These are phyloP conservation scores for Goffeauzyma gilvescens DNA, from an alignment of 768 basidiomycete species.

Conservation along the genomic window DNA sequence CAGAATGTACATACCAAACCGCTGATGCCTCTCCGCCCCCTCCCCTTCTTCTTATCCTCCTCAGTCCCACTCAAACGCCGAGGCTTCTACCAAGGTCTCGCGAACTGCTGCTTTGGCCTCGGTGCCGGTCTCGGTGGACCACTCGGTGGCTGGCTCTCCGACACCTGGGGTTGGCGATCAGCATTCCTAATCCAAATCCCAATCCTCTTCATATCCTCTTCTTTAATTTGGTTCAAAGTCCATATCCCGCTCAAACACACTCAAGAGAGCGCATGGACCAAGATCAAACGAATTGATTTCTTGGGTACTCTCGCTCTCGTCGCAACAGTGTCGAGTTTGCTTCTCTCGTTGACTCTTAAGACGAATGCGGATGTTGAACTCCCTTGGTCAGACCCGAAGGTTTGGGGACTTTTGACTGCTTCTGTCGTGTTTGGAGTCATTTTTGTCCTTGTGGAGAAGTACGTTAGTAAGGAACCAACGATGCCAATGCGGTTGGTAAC, in stretches of 20 bases:
- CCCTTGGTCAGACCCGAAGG: conserved; percentile 47
- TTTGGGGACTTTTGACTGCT: conserved; percentile 31
- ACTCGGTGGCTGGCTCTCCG: conserved; percentile 33
- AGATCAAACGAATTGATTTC: conserved; percentile 22
- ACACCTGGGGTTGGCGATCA: conserved; percentile 3
- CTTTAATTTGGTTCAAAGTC: conserved; percentile 35
- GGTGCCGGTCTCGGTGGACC: conserved; percentile 11
- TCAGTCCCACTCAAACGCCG: too few relatives aligned
- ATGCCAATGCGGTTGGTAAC: conserved; percentile 68
- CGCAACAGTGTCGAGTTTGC: conserved; percentile 3
- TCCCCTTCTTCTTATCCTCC: too few relatives aligned
- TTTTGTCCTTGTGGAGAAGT: conserved; percentile 57
- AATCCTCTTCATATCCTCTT: conserved; percentile 49
- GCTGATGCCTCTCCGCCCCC: too few relatives aligned
- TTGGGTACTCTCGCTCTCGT: conserved; percentile 22
- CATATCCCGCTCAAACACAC: conserved; percentile 6
- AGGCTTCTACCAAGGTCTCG: conserved; percentile 10
- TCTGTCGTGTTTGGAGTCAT: conserved; percentile 1
- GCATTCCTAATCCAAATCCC: conserved; percentile 45
- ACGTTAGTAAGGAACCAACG: conserved; percentile 51
- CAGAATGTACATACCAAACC: too few relatives aligned
- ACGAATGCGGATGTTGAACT: conserved; percentile 35
- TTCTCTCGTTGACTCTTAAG: conserved; percentile 9
- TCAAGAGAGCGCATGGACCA: conserved; percentile 3
- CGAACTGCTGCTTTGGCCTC: conserved; percentile 11